Base-by-base conservation (phyloP, 1,284 basidiomycete genomes). In the Coniferiporia sulphurascens region DNA sequence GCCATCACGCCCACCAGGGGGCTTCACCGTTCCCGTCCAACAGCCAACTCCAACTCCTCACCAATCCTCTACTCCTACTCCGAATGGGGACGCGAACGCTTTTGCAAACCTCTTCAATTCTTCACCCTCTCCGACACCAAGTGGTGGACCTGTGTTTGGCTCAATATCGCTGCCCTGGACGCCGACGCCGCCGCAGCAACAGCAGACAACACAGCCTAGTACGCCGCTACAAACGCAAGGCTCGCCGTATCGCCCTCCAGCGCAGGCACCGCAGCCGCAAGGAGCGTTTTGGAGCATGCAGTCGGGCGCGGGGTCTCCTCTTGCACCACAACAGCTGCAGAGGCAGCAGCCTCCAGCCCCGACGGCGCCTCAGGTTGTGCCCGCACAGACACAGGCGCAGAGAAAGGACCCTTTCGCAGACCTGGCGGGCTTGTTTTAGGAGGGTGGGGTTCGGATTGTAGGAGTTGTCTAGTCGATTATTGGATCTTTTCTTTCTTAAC, bases 381-480 rank as follows among this genome's bases (percentile, higher is more conserved):
- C 27, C 27, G 5, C 27, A 27, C 27, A 27, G 27, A 27, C 27
- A 12, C 38, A 41, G 60, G 43, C 67, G 51, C 80, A 83, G 68
- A 76, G 74, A 62, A 91, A 89, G 68, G 89, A 92, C 71, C 90
- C 90, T 43, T 92, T 92, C 66, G 87, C 87, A 13, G 89, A 91
- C 71, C 74, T 92, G 48, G 88, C 79, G 1, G 85, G 85, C 38
- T 72, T 92, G 59, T 91, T 92, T 69, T 92, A 73, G 75, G 27
- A n/a, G 27, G 27, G 3, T 27, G n/a, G n/a, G n/a, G 27, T 27
- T 27, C 5, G 27, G 27, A 5, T 5, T 27, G 38, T 27, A 48
- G 15, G 2, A 22, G 7, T 17, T 10, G 38, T 12, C 38, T 41
- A 15, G 38, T 41, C 15, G 38, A 41, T 19, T 27, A 46, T 46